Percentiles rank a stretch among this genome's conserved stretches.
Conservation (phyloP, 257 asterid species). For the Salvia hispanica region DNA sequence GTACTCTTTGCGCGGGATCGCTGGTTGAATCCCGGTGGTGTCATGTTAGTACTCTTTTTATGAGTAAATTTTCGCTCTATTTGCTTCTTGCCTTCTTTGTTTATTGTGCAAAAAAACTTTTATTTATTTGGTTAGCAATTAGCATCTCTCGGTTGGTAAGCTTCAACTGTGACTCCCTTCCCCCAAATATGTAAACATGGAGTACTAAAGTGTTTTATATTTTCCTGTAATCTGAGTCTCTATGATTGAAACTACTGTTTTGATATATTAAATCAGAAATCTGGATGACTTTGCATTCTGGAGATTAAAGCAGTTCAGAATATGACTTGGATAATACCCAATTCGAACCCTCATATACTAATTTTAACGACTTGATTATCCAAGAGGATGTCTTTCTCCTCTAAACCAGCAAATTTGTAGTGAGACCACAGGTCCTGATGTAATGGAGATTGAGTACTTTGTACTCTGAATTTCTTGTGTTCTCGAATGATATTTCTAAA, state of each 20-base stretch:
- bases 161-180: constrained; percentile 4
- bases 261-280: not conserved
- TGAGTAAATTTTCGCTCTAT: constrained; percentile 3
- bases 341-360: not conserved
- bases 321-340: not conserved
- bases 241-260: not conserved
- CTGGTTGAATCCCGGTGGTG: constrained; percentile 89
- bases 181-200: not conserved
- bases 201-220: not conserved
- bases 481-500: not conserved
- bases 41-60: constrained; percentile 63
- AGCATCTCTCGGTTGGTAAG: constrained; percentile 5
- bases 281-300: not conserved
- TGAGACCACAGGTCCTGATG: not conserved
- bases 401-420: not conserved
- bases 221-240: not conserved
- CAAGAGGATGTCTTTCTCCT: not conserved
- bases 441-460: not conserved
- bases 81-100: not conserved
- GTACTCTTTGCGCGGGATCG: constrained; percentile 90
- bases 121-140: not conserved
- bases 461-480: not conserved
- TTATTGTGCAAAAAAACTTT: not conserved
- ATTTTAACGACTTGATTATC: not conserved
- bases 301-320: not conserved